Percentiles rank a stretch among this genome's conserved stretches.
Evolutionary conservation across 345 rosid species (phyloP).

Genomic region (Eucalyptus lansdowneana): DNA sequence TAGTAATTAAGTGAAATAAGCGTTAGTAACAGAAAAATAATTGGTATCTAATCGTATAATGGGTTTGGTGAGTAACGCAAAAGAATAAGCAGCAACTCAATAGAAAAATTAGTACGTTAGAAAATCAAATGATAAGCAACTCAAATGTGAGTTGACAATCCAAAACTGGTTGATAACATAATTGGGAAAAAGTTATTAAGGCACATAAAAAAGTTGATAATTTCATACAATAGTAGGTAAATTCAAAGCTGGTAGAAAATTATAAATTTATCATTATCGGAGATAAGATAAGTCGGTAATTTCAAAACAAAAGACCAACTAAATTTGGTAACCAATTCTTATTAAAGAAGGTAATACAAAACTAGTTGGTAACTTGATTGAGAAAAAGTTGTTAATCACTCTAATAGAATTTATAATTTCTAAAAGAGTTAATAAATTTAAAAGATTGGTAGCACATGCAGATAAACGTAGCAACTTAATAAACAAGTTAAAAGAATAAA

Average conservation of each 20-base stretch:
- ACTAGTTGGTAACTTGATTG: background rate
- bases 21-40: background rate
- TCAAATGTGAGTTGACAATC: background rate
- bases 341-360: background rate
- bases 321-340: background rate
- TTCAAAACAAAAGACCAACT: background rate
- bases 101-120: background rate
- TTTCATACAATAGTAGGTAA: background rate
- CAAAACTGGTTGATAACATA: background rate
- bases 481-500: background rate
- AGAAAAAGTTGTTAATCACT: background rate
- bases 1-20: background rate
- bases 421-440: background rate
- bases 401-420: background rate
- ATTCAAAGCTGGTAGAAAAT: background rate
- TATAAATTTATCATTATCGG: background rate
- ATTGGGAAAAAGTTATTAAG: background rate
- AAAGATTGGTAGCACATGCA: background rate
- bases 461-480: background rate
- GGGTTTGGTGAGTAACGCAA: background rate
- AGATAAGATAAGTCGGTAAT: background rate
- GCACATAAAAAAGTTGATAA: background rate
- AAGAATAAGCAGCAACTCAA: background rate
- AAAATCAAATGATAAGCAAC: background rate
- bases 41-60: background rate